Conservation (phyloP, 2,329 filamentous ascomycete genomes). For the Talaromyces rugulosus region DNA sequence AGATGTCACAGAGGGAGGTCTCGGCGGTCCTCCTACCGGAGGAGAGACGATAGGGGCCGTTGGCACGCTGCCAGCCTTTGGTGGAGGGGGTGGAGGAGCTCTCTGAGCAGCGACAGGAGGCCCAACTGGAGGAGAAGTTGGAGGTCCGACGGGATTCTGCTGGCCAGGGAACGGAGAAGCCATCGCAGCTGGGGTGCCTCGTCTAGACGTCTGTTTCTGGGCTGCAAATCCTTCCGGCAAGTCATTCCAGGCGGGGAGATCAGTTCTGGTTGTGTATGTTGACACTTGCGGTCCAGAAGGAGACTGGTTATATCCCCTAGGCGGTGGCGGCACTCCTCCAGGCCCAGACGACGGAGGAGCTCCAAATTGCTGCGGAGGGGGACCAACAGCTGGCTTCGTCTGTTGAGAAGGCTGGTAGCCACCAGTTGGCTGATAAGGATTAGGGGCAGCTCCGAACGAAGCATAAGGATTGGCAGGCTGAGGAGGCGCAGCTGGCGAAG, state of each 20-base stretch:
- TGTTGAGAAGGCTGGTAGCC: constrained; percentile 58
- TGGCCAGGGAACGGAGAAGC: constrained; percentile 73
- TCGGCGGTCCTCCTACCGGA: constrained; percentile 50
- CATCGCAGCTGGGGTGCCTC: constrained; percentile 63
- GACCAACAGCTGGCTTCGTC: constrained; percentile 28
- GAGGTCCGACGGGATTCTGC: constrained; percentile 30
- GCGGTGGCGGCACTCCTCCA: constrained; percentile 52
- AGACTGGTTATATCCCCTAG: constrained; percentile 65
- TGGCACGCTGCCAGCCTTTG: constrained; percentile 65
- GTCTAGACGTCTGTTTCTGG: constrained; percentile 63
- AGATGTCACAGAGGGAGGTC: constrained; percentile 13
- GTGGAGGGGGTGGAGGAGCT: constrained; percentile 73
- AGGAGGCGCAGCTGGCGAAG: constrained; percentile 33
- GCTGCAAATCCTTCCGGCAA: constrained; percentile 71
- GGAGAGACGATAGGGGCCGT: constrained; percentile 69
- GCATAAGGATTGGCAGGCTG: constrained; percentile 48
- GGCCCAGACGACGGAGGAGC: constrained; percentile 43
- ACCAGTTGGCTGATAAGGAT: constrained; percentile 19
- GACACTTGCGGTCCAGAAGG: constrained; percentile 59
- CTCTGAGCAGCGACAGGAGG: constrained; percentile 54
- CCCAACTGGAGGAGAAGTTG: constrained; percentile 53
- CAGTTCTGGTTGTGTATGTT: constrained; percentile 59
- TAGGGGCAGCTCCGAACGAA: constrained; percentile 31
- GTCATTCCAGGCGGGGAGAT: constrained; percentile 88
- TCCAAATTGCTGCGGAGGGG: constrained; percentile 35